Conservation (phyloP, 306 rosid genomes). For the Hylodesmum podocarpum region DNA sequence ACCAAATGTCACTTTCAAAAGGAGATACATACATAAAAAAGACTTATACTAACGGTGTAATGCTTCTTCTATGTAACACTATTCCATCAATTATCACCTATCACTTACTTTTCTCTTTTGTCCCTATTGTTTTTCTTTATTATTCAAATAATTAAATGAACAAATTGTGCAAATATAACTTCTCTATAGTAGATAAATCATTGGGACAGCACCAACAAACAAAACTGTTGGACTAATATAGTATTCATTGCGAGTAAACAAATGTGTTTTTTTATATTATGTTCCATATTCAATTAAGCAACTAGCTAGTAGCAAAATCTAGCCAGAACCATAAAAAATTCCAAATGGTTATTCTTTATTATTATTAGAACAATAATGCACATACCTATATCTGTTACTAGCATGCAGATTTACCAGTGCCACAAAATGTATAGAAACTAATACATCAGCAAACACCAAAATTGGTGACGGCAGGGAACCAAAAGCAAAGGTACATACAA, state of each 20-base stretch:
- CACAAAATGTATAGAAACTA: conserved; percentile 26
- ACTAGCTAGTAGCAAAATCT: conserved; percentile 24
- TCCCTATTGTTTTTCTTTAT: background rate
- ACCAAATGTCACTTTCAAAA: conserved; percentile 36
- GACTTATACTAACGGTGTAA: background rate
- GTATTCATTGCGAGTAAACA: background rate
- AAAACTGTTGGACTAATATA: conserved; percentile 6
- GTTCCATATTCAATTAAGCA: conserved; percentile 32
- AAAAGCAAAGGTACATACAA: conserved; percentile 24
- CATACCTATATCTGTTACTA: conserved; percentile 14
- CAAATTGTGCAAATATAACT: background rate
- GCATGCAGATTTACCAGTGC: conserved; percentile 14
- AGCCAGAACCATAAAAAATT: background rate
- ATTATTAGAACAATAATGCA: conserved; percentile 27
- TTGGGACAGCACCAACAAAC: conserved; percentile 21
- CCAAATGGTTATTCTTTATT: conserved; percentile 19
- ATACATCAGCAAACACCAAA: conserved; percentile 38
- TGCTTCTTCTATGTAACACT: background rate
- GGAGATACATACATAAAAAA: background rate
- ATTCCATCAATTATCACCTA: background rate
- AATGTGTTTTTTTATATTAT: background rate
- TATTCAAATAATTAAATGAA: background rate
- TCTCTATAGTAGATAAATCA: conserved; percentile 8
- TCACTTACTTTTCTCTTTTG: background rate
- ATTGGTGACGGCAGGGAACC: conserved; percentile 40